A percentile compares a stretch with the other conserved stretches of the same genome.
Conservation (phyloP, 371 early-diverging fungal species). For the Mortierella polycephala region DNA sequence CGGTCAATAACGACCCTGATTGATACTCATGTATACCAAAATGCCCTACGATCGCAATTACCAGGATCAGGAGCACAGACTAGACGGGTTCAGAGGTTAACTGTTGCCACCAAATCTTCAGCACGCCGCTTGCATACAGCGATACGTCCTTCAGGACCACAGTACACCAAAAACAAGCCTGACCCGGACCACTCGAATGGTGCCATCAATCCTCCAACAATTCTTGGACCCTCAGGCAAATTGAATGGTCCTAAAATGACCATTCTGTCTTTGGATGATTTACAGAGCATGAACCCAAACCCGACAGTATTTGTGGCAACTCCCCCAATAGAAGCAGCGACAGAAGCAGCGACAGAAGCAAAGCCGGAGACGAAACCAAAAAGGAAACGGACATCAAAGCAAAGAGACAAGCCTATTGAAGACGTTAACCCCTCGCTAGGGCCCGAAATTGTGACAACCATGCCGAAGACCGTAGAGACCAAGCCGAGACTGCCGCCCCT, state of each 20-base stretch:
- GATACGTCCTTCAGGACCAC: slow-evolving; percentile 3
- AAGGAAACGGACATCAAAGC: slow-evolving; percentile 1
- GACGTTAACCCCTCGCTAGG: neutral
- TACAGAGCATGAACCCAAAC: slow-evolving; percentile 40
- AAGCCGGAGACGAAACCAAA: neutral
- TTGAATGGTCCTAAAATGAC: slow-evolving; percentile 17
- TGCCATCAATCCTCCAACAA: neutral
- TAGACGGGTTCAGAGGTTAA: neutral
- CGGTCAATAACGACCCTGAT: no score
- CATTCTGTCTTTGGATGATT: slow-evolving; percentile 27
- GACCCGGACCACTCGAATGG: neutral
- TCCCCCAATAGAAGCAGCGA: neutral
- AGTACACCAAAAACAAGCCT: neutral
- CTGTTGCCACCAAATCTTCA: slow-evolving; percentile 9
- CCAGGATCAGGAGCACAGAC: neutral
- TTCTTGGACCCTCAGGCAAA: neutral
- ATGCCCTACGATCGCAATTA: no score
- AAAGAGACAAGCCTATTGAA: neutral
- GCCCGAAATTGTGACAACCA: neutral
- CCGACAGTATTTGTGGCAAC: slow-evolving; percentile 19
- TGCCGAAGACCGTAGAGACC: neutral
- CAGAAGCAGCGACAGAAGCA: neutral
- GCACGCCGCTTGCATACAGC: slow-evolving; percentile 5
- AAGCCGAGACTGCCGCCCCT: slow-evolving; percentile 23
- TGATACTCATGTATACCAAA: no score